Percentiles rank a stretch among this genome's conserved stretches.
Evolutionary conservation across 2,329 filamentous ascomycete species (phyloP).

Genomic region (Pseudocercospora macadamiae): DNA sequence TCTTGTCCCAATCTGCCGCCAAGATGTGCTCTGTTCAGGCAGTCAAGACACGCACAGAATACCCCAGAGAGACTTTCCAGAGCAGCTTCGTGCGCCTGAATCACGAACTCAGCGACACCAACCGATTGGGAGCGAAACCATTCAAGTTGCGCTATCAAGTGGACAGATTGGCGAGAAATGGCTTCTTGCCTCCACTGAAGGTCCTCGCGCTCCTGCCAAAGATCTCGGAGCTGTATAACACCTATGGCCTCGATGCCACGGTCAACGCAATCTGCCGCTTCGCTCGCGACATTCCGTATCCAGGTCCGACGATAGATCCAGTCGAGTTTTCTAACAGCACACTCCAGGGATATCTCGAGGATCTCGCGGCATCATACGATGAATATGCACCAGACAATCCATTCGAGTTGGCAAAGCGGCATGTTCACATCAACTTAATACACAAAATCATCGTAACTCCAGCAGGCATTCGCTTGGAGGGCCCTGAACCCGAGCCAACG

Average conservation of each 20-base stretch:
- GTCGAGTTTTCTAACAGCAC: constrained; percentile 43
- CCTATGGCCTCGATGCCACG: constrained; percentile 31
- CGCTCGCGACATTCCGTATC: constrained; percentile 54
- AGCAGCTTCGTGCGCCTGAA: constrained; percentile 37
- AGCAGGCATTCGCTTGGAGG: constrained; percentile 45
- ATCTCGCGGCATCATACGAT: constrained; percentile 46
- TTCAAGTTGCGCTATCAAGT: constrained; percentile 65
- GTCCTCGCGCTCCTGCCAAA: constrained; percentile 52
- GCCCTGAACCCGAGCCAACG: constrained; percentile 62
- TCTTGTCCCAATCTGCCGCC: constrained; percentile 30
- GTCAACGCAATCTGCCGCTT: constrained; percentile 58
- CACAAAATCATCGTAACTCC: constrained; percentile 45
- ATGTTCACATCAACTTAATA: constrained; percentile 40
- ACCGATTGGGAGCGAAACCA: constrained; percentile 42
- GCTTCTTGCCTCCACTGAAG: constrained; percentile 60
- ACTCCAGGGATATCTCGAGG: constrained; percentile 47
- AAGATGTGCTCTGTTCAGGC: constrained; percentile 39
- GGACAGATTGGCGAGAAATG: constrained; percentile 65
- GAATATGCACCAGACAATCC: constrained; percentile 30
- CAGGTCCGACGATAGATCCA: constrained; percentile 56
- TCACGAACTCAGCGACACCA: constrained; percentile 35
- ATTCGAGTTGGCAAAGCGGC: constrained; percentile 38
- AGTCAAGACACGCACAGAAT: constrained; percentile 23
- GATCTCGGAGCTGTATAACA: constrained; percentile 43
- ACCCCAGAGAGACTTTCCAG: constrained; percentile 21